These are phyloP conservation scores for Verbena officinalis DNA, from an alignment of 257 asterid genomes.

Conservation along the genomic window DNA sequence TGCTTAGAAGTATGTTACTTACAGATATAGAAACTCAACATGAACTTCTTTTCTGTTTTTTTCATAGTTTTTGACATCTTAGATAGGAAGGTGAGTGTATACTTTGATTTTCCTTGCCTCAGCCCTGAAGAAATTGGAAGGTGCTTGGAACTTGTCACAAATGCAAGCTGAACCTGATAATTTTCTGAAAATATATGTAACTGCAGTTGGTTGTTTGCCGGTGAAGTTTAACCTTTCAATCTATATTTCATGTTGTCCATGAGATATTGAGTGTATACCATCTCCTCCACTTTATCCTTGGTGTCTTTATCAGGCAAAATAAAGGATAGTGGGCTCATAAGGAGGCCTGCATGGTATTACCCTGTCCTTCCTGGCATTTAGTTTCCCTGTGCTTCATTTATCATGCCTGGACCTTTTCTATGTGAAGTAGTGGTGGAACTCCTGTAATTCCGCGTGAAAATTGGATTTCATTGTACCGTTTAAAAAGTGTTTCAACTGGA, in stretches of 20 bases:
- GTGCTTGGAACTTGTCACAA: slow-evolving; percentile 15
- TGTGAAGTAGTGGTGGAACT: slow-evolving; percentile 11
- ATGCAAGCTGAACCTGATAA: slow-evolving; percentile 13
- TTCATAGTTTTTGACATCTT: not conserved
- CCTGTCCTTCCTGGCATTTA: not conserved
- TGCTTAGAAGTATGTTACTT: slow-evolving; percentile 11
- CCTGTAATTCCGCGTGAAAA: not conserved
- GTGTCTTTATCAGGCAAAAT: slow-evolving; percentile 10
- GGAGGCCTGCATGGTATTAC: not conserved
- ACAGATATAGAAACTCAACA: slow-evolving; percentile 2
- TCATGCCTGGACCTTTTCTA: not conserved
- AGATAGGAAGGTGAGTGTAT: not conserved
- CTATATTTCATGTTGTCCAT: slow-evolving; percentile 9
- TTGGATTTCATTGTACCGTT: not conserved
- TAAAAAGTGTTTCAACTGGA: slow-evolving; percentile 1
- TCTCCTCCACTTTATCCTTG: not conserved
- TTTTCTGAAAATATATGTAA: not conserved
- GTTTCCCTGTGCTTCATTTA: not conserved
- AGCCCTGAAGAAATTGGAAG: not conserved
- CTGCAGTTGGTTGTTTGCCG: slow-evolving; percentile 1
- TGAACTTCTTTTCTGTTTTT: not conserved
- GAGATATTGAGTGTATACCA: not conserved
- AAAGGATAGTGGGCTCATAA: not conserved
- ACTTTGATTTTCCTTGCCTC: slow-evolving; percentile 10
- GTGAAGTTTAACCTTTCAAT: not conserved